Percentiles rank a stretch among this genome's conserved stretches.
phyloP scores from a whole-genome alignment of 176 grass and related monocot genomes.

The Coix lacrymajobi region DNA sequence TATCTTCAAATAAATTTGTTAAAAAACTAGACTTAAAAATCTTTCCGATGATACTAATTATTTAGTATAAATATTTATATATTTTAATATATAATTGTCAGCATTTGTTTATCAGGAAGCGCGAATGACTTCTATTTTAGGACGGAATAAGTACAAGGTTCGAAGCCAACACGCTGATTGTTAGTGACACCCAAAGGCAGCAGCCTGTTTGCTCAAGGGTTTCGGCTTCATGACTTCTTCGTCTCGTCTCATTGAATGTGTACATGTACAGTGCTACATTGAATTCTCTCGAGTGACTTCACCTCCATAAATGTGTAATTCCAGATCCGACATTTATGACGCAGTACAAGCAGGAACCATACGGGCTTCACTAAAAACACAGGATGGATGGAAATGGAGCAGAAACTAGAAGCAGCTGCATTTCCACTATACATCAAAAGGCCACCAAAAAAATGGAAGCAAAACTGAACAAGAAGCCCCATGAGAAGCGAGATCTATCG shows the following conservation, averaged over 20 bases:
- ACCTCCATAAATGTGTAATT: conserved; percentile 38
- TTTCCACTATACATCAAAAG: neutral
- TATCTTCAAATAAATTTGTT: too few relatives aligned
- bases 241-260: conserved; percentile 33
- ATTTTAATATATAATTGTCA: too few relatives aligned
- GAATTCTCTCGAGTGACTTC: conserved; percentile 23
- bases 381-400: neutral
- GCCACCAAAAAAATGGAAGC: neutral
- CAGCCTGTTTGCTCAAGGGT: neutral
- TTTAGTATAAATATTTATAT: too few relatives aligned
- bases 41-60: too few relatives aligned
- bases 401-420: neutral
- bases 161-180: too few relatives aligned
- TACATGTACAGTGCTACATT: conserved; percentile 28
- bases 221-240: neutral
- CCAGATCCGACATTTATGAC: conserved; percentile 27
- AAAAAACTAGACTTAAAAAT: too few relatives aligned
- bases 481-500: neutral
- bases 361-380: conserved; percentile 1
- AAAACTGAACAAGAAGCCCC: neutral
- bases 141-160: too few relatives aligned
- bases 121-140: too few relatives aligned
- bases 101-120: too few relatives aligned
- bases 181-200: neutral
- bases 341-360: neutral